Percentiles rank a stretch among this genome's conserved stretches.
Evolutionary conservation across 2,329 filamentous ascomycete genomes (phyloP).

Genomic region (Magnaporthales sp.): DNA sequence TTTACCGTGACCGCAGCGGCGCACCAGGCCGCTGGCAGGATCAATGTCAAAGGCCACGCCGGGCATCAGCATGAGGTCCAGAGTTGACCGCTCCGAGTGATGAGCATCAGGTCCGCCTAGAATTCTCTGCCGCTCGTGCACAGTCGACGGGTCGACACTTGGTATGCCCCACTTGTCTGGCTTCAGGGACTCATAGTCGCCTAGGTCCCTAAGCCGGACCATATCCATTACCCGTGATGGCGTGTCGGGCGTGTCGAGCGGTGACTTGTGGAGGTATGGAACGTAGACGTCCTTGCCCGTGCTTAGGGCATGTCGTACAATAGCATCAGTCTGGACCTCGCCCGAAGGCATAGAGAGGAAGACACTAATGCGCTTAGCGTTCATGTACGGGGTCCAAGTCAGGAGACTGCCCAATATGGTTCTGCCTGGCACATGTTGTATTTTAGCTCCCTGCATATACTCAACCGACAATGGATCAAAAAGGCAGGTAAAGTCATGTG

Average conservation of each 20-base stretch:
- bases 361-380: slow-evolving; percentile 69
- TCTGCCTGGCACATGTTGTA: slow-evolving; percentile 40
- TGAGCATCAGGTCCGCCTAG: slow-evolving; percentile 51
- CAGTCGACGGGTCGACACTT: slow-evolving; percentile 60
- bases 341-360: slow-evolving; percentile 89
- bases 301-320: slow-evolving; percentile 72
- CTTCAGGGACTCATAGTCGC: slow-evolving; percentile 70
- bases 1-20: slow-evolving; percentile 84
- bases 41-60: slow-evolving; percentile 82
- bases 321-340: slow-evolving; percentile 75
- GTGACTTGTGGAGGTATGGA: slow-evolving; percentile 70
- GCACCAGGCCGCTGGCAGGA: slow-evolving; percentile 42
- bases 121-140: slow-evolving; percentile 61
- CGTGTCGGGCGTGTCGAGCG: slow-evolving; percentile 35
- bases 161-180: slow-evolving; percentile 91
- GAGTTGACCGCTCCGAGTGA: slow-evolving; percentile 25
- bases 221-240: slow-evolving; percentile 82
- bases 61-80: slow-evolving; percentile 87
- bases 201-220: slow-evolving; percentile 64
- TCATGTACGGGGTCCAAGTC: slow-evolving; percentile 62
- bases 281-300: slow-evolving; percentile 82
- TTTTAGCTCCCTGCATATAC: slow-evolving; percentile 2
- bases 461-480: not conserved
- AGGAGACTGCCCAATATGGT: slow-evolving; percentile 57
- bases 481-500: not conserved